These are phyloP conservation scores for Fulvia fulva DNA, from an alignment of 2,329 filamentous ascomycete genomes.

Conservation along the genomic window DNA sequence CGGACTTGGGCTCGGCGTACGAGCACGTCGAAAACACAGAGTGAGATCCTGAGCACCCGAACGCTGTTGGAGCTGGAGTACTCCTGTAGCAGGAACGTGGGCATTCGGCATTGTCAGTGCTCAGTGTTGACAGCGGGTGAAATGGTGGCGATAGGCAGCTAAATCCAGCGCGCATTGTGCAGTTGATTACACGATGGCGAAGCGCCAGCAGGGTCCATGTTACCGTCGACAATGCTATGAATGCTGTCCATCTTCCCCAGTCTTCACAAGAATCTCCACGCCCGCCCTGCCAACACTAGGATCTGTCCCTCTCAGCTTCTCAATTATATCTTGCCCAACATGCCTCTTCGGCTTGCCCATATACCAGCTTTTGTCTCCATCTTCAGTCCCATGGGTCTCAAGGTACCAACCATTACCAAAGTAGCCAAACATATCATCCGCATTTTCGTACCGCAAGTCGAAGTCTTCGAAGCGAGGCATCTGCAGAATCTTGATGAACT, in stretches of 20 bases:
- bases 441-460: constrained; percentile 16
- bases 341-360: constrained; percentile 11
- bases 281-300: constrained; percentile 8
- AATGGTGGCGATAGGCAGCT: too few species aligned
- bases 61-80: too few species aligned
- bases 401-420: constrained; percentile 20
- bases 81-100: too few species aligned
- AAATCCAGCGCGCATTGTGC: too few species aligned
- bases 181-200: too few species aligned
- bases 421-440: constrained; percentile 18
- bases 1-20: constrained; percentile 7
- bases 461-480: constrained; percentile 22
- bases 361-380: constrained; percentile 17
- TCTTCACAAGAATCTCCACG: constrained; percentile 4
- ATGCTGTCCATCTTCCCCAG: too few species aligned
- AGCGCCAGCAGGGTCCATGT: too few species aligned
- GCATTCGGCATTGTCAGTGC: too few species aligned
- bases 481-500: constrained; percentile 18
- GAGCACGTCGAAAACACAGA: constrained; percentile 7
- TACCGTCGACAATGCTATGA: too few species aligned
- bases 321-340: constrained; percentile 11
- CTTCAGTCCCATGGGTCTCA: constrained; percentile 11
- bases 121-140: too few species aligned
- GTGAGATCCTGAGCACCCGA: not conserved
- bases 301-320: constrained; percentile 14